phyloP scores from a whole-genome alignment of 2,329 filamentous ascomycete species.

The Fusarium sp. region DNA sequence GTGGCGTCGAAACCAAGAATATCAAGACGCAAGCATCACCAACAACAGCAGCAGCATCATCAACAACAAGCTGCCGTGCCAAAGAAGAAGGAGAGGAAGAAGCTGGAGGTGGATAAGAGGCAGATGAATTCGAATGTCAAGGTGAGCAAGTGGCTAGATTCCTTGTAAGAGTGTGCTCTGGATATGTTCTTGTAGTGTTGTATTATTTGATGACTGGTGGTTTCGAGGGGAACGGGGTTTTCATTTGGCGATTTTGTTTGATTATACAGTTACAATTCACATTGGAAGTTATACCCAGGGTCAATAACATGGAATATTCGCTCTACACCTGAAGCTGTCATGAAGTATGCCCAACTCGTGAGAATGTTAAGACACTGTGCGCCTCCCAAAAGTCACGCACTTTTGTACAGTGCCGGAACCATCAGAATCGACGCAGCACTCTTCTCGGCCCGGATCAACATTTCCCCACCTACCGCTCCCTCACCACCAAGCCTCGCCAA shows the following conservation, averaged over 20 bases:
- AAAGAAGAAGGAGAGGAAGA: slow-evolving; percentile 34
- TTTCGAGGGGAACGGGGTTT: not conserved
- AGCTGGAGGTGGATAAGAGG: slow-evolving; percentile 27
- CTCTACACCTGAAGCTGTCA: not conserved
- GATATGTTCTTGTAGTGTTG: not conserved
- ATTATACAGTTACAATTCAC: not conserved
- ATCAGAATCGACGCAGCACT: not conserved
- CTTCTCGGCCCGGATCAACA: slow-evolving; percentile 35
- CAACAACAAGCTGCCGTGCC: slow-evolving; percentile 6
- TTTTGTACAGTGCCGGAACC: not conserved
- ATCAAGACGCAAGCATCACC: slow-evolving; percentile 1
- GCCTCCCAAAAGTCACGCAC: not conserved
- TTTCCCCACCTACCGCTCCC: slow-evolving; percentile 34
- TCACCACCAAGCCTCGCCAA: slow-evolving; percentile 46
- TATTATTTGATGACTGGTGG: not conserved
- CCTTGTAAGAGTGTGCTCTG: slow-evolving; percentile 2
- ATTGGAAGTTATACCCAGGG: not conserved
- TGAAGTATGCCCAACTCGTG: not conserved
- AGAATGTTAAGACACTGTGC: slow-evolving; percentile 7
- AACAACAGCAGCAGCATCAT: not conserved
- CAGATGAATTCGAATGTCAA: slow-evolving; percentile 34
- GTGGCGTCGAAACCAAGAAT: slow-evolving; percentile 6
- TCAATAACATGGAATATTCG: not conserved
- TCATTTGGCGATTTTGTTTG: not conserved
- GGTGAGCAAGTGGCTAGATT: slow-evolving; percentile 38